Evolutionary conservation across 768 basidiomycete species (phyloP).

Genomic region (Xerocomellus amylosporus): DNA sequence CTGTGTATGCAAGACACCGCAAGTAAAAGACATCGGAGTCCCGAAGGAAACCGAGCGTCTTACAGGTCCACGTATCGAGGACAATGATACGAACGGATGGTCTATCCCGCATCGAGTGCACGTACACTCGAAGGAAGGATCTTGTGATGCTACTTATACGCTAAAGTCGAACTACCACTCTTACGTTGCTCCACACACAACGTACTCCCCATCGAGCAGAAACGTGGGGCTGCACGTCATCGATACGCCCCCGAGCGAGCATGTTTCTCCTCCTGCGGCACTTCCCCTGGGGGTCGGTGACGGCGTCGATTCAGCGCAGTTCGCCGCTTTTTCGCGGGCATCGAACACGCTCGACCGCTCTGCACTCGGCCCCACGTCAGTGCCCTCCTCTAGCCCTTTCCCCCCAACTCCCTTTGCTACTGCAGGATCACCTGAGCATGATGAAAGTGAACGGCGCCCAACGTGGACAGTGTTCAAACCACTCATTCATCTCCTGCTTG

Average conservation of each 20-base stretch:
- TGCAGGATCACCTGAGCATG: background rate
- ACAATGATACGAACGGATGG: constrained; percentile 1
- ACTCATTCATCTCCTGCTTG: constrained; percentile 24
- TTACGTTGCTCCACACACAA: background rate
- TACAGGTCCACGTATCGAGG: background rate
- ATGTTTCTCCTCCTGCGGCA: background rate
- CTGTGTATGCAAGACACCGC: background rate
- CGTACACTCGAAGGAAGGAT: background rate
- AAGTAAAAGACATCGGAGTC: background rate
- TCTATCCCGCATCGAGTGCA: background rate
- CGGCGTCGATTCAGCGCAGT: constrained; percentile 1
- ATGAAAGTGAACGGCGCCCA: background rate
- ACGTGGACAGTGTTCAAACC: constrained; percentile 31
- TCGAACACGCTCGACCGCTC: constrained; percentile 2
- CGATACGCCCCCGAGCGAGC: constrained; percentile 1
- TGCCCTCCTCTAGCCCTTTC: background rate
- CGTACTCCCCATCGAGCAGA: constrained; percentile 6
- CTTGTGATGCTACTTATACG: background rate
- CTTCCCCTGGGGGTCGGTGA: background rate
- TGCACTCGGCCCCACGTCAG: background rate
- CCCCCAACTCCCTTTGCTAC: constrained; percentile 4
- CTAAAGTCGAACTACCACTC: constrained; percentile 3
- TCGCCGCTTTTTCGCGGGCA: constrained; percentile 1
- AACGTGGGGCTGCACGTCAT: constrained; percentile 6
- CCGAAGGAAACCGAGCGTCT: background rate